phyloP scores from a whole-genome alignment of 2,329 filamentous ascomycete genomes.

The Penicillium sp. region DNA sequence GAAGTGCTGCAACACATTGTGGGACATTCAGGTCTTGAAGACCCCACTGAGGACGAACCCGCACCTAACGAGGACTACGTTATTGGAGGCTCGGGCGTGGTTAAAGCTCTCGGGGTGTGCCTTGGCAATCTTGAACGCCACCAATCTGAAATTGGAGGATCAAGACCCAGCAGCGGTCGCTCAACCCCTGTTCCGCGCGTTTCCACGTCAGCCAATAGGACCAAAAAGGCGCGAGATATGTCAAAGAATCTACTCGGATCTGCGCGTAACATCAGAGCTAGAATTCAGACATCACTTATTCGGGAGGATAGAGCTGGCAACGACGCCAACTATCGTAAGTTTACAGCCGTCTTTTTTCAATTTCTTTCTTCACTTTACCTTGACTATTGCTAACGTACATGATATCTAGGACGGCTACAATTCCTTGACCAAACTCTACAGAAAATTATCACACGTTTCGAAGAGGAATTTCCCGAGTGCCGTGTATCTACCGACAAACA shows the following conservation, averaged over 20 bases:
- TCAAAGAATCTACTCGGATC: slow-evolving; percentile 83
- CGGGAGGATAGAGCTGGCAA: slow-evolving; percentile 69
- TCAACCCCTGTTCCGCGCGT: slow-evolving; percentile 53
- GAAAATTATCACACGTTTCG: slow-evolving; percentile 90
- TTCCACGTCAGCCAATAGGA: slow-evolving; percentile 42
- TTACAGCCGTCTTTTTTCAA: slow-evolving; percentile 4
- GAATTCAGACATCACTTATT: slow-evolving; percentile 77
- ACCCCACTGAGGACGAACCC: slow-evolving; percentile 59
- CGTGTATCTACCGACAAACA: slow-evolving; percentile 21
- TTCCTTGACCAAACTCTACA: slow-evolving; percentile 87
- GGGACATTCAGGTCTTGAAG: slow-evolving; percentile 57
- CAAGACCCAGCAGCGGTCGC: slow-evolving; percentile 49
- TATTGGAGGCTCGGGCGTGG: slow-evolving; percentile 89
- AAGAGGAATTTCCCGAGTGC: slow-evolving; percentile 87
- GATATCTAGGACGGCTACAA: slow-evolving; percentile 61
- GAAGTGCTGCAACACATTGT: slow-evolving; percentile 85
- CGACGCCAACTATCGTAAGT: slow-evolving; percentile 73
- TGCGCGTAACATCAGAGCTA: slow-evolving; percentile 79
- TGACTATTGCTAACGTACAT: slow-evolving; percentile 22
- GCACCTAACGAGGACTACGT: slow-evolving; percentile 92
- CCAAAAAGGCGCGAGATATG: slow-evolving; percentile 79
- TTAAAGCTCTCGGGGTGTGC: slow-evolving; percentile 88
- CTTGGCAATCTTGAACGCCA: slow-evolving; percentile 71
- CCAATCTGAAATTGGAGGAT: slow-evolving; percentile 35
- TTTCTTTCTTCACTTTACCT: background rate